phyloP scores from a whole-genome alignment of 2,329 filamentous ascomycete species.

The Colletotrichum paranaense region DNA sequence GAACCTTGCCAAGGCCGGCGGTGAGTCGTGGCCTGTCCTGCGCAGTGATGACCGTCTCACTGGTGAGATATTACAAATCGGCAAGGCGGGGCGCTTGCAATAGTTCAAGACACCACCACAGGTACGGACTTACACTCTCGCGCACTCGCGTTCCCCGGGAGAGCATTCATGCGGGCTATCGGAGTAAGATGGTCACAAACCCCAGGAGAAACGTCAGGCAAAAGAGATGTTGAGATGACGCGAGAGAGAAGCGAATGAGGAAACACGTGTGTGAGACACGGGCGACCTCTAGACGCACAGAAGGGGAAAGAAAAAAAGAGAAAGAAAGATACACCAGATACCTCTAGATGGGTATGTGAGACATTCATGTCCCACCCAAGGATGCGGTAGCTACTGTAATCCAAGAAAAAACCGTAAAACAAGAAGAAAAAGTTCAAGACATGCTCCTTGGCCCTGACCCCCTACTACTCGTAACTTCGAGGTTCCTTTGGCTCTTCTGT shows the following conservation, averaged over 20 bases:
- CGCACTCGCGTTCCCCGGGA: not conserved
- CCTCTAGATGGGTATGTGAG: conserved; percentile 27
- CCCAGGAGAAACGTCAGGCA: not conserved
- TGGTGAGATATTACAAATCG: conserved; percentile 89
- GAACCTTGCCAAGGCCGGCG: conserved; percentile 77
- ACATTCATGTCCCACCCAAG: conserved; percentile 22
- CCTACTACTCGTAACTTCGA: not conserved
- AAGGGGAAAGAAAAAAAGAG: not conserved
- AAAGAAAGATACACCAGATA: conserved; percentile 26
- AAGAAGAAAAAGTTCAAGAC: conserved; percentile 19
- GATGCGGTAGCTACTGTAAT: conserved; percentile 16
- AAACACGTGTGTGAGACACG: conserved; percentile 1
- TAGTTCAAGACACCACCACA: conserved; percentile 1
- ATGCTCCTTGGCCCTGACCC: not conserved
- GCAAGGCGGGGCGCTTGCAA: conserved; percentile 72
- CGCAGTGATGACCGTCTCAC: conserved; percentile 77
- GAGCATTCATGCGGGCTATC: not conserved
- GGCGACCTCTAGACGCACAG: not conserved
- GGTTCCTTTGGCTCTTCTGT: not conserved
- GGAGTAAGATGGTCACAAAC: not conserved
- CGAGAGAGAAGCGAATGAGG: not conserved
- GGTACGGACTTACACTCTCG: not conserved
- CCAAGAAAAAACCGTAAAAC: conserved; percentile 20
- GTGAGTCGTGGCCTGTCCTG: conserved; percentile 85
- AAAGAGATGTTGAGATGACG: not conserved